These are phyloP conservation scores for Gossypium rotundifolium DNA, from an alignment of 345 rosid genomes.

Conservation along the genomic window DNA sequence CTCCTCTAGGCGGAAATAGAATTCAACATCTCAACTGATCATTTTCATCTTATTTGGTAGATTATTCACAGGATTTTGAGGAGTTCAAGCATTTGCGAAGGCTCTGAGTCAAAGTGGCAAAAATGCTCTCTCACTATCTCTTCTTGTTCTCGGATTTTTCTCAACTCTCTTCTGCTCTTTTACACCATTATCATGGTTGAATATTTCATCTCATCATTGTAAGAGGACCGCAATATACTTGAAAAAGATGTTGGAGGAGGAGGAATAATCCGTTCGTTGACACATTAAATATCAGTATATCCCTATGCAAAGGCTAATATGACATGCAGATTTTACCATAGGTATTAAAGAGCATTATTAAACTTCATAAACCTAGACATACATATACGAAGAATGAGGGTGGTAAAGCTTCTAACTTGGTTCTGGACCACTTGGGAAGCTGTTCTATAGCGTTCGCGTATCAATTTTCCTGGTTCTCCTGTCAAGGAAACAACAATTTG, in stretches of 20 bases:
- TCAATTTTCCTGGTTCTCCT: slow-evolving; percentile 92
- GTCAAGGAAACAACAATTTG: slow-evolving; percentile 14
- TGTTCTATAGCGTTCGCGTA: slow-evolving; percentile 89
- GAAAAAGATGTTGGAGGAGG: background rate
- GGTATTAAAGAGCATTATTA: slow-evolving; percentile 10
- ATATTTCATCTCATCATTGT: background rate
- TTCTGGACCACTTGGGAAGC: slow-evolving; percentile 98
- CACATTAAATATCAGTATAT: background rate
- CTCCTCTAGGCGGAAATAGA: too few species aligned
- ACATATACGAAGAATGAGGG: slow-evolving; percentile 36
- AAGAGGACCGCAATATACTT: background rate
- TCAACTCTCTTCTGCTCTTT: background rate
- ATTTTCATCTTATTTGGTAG: background rate
- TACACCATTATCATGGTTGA: background rate
- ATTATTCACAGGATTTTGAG: background rate
- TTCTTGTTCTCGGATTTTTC: background rate
- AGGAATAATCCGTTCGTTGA: background rate
- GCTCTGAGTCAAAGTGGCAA: background rate
- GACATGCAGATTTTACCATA: background rate
- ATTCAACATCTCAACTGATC: too few species aligned
- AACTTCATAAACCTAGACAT: slow-evolving; percentile 32
- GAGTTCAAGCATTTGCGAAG: background rate
- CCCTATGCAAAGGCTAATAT: background rate
- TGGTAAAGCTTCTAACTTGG: slow-evolving; percentile 73
- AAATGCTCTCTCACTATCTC: background rate